Evolutionary conservation across 768 basidiomycete species (phyloP).

Genomic region (Strobilomyces confusus): DNA sequence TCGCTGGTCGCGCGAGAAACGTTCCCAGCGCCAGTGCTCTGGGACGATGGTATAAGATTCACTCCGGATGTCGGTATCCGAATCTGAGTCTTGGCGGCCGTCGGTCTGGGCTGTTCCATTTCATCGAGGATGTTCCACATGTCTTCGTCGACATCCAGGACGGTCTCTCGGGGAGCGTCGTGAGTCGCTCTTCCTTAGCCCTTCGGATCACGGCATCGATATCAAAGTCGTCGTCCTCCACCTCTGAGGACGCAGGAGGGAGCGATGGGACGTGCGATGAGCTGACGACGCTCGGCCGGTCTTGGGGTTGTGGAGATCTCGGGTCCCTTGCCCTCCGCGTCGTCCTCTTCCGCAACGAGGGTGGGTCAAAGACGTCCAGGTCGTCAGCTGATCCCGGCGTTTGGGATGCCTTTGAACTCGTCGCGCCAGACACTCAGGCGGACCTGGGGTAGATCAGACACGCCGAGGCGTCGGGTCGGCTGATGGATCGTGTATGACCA

Average conservation of each 20-base stretch:
- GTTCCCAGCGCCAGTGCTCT: conserved; percentile 5
- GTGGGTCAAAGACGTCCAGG: conserved; percentile 29
- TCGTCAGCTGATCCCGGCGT: conserved; percentile 28
- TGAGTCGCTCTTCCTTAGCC: conserved; percentile 38
- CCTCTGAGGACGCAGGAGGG: conserved; percentile 38
- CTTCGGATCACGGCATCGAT: conserved; percentile 49
- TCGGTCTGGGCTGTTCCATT: conserved; percentile 35
- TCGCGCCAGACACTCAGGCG: conserved; percentile 75
- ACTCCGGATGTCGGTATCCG: conserved; percentile 27
- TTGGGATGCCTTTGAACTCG: conserved; percentile 47
- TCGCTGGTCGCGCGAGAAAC: conserved; percentile 35
- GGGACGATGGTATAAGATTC: conserved; percentile 12
- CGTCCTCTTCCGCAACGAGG: conserved; percentile 24
- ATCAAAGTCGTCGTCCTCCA: conserved; percentile 46
- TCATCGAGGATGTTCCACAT: conserved; percentile 71
- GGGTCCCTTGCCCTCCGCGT: conserved; percentile 11
- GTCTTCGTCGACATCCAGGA: conserved; percentile 53
- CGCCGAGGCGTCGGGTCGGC: conserved; percentile 53
- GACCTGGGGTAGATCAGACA: conserved; percentile 42
- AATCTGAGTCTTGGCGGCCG: background rate
- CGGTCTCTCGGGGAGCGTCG: conserved; percentile 17
- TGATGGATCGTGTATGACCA: conserved; percentile 78
- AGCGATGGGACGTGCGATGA: conserved; percentile 38
- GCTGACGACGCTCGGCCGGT: conserved; percentile 33
- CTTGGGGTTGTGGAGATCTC: conserved; percentile 7